Evolutionary conservation across 768 basidiomycete species (phyloP), one percentile per base, ranked within the genome.

Genomic region (Lentinula sp.): DNA sequence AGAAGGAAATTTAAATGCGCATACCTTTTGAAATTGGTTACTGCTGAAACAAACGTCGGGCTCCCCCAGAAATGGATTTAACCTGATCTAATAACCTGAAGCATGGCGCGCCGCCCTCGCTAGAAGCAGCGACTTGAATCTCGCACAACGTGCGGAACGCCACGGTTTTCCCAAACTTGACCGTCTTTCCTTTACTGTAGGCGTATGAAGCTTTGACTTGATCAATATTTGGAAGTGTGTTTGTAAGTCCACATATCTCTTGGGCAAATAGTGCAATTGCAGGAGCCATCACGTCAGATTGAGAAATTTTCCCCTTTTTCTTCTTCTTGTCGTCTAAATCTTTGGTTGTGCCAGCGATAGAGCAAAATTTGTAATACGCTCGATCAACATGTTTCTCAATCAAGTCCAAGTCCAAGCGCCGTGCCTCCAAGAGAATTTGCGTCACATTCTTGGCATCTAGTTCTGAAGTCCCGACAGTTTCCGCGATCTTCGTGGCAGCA

Each of bases 151-250:
- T 74, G 15, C 63, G 65, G 63, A 84, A 87, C 0, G 87, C 86
- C 36, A 88, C 78, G 0, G 65, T 63, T 65, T 86, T 86, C 0
- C 72, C 85, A 58, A 88, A 86, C 0, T 8, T 59, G 7, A 63
- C 35, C 0, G 63, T 63, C 43, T 43, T 42, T 9, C 55, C 41
- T n/a, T 64, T 57, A 0, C 4, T 37, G 58, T 82, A 82, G 0
- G 88, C 86, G 43, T 75, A 84, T 0, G 87, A 87, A 0, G 86
- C 85, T 65, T 84, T 85, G 23, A 86, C 65, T 52, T 79, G 71
- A 6, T 79, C 74, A 20, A 79, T 49, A 42, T 76, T 74, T 2
- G 42, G 66, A 66, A 4, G 39, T 57, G 70, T 69, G 13, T 73
- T 68, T 42, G 42, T 7, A 0, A 74, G 68, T 35, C 53, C 69